A percentile compares a stretch with the other conserved stretches of the same genome.
Conservation (phyloP, 1,284 basidiomycete genomes). For the Moesziomyces sp. region DNA sequence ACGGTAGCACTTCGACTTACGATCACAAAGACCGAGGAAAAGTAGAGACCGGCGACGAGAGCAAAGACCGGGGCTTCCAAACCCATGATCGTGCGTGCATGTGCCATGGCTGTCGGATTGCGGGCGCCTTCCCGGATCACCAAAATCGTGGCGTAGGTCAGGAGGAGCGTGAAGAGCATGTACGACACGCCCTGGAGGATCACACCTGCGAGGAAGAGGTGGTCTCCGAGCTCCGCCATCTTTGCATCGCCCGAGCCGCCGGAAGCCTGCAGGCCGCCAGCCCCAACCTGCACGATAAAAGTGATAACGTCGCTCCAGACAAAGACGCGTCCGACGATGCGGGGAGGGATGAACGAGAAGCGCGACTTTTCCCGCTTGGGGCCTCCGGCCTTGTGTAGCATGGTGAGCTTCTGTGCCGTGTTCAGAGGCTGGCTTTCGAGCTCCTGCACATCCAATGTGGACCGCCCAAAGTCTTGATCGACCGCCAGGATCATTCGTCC, state of each 20-base stretch:
- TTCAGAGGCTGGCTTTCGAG: constrained; percentile 26
- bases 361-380: constrained; percentile 34
- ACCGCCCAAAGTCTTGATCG: constrained; percentile 35
- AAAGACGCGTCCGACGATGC: constrained; percentile 56
- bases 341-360: constrained; percentile 49
- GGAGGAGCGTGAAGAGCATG: constrained; percentile 43
- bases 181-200: constrained; percentile 49
- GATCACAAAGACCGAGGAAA: constrained; percentile 35
- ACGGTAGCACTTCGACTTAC: constrained; percentile 9
- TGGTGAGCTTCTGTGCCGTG: constrained; percentile 21
- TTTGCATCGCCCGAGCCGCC: constrained; percentile 22
- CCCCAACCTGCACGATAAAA: constrained; percentile 54
- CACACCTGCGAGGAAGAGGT: constrained; percentile 53
- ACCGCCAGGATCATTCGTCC: constrained; percentile 43
- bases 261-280: constrained; percentile 46
- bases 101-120: background rate
- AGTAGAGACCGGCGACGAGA: constrained; percentile 28
- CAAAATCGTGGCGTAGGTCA: constrained; percentile 29
- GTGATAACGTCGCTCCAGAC: constrained; percentile 60
- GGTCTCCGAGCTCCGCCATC: constrained; percentile 33
- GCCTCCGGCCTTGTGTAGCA: constrained; percentile 32
- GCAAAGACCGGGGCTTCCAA: constrained; percentile 23
- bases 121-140: constrained; percentile 20
- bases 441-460: constrained; percentile 17
- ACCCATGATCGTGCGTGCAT: constrained; percentile 16